Conservation (phyloP, 1,284 basidiomycete species). For the Fereydounia khargensis region DNA sequence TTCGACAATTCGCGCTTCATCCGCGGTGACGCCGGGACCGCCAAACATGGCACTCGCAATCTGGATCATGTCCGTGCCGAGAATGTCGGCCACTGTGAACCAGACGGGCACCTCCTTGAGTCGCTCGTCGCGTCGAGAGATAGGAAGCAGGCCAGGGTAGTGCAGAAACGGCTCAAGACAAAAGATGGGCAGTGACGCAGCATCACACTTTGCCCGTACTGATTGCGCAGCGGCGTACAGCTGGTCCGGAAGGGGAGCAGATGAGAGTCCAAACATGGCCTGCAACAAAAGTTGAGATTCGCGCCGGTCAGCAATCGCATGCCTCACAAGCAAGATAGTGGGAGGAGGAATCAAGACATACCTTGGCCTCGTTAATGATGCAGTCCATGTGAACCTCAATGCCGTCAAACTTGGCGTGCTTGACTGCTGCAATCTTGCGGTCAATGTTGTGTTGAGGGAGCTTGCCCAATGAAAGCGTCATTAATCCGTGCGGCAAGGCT, state of each 20-base stretch:
- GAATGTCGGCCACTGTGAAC: slow-evolving; percentile 19
- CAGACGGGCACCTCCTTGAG: slow-evolving; percentile 1
- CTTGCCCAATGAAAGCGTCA: slow-evolving; percentile 9
- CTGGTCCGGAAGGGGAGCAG: background rate
- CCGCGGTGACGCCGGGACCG: slow-evolving; percentile 3
- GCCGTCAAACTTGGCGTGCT: slow-evolving; percentile 1
- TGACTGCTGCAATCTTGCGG: slow-evolving; percentile 9
- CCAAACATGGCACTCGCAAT: slow-evolving; percentile 14
- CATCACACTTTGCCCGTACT: background rate
- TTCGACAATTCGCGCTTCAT: background rate
- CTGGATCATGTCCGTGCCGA: slow-evolving; percentile 11
- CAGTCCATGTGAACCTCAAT: slow-evolving; percentile 28
- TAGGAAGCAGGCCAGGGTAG: slow-evolving; percentile 1
- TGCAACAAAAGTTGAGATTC: no score
- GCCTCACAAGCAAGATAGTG: slow-evolving; percentile 3
- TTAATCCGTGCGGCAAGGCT: background rate
- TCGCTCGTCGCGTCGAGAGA: background rate
- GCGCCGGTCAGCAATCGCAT: no score
- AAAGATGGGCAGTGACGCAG: background rate
- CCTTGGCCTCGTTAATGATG: background rate
- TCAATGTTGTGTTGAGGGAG: slow-evolving; percentile 8
- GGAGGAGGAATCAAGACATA: slow-evolving; percentile 7
- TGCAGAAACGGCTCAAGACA: slow-evolving; percentile 3
- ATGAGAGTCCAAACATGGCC: no score
- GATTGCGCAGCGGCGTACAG: background rate